A percentile compares a stretch with the other conserved stretches of the same genome.
Conservation (phyloP, 1,284 basidiomycete species). For the Cutaneotrichosporon spelunceum region DNA sequence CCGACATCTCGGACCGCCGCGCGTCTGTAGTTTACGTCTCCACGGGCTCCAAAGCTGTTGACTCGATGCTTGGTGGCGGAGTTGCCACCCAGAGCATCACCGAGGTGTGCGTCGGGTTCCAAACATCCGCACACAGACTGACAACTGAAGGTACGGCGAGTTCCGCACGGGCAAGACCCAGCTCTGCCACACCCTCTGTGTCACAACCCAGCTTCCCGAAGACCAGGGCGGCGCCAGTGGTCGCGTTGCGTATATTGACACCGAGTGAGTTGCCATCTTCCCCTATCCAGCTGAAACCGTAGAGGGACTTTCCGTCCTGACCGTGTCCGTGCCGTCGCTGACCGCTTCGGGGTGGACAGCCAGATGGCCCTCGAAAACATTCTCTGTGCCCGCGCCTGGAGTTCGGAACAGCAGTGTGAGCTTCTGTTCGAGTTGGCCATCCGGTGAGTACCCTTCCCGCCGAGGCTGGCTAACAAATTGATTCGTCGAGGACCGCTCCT, state of each 20-base stretch:
- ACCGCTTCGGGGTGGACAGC: constrained; percentile 82
- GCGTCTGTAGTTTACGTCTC: constrained; percentile 73
- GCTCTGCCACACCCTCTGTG: constrained; percentile 86
- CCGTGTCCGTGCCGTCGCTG: constrained; percentile 80
- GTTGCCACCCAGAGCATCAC: constrained; percentile 86
- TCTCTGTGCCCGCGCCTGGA: constrained; percentile 46
- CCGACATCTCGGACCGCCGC: constrained; percentile 81
- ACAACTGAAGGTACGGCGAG: constrained; percentile 34
- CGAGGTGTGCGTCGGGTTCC: constrained; percentile 56
- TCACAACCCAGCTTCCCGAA: constrained; percentile 77
- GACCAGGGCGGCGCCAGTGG: constrained; percentile 86
- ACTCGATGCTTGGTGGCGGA: constrained; percentile 80
- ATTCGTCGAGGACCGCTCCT: constrained; percentile 51
- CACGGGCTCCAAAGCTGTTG: constrained; percentile 86
- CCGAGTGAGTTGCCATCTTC: constrained; percentile 58
- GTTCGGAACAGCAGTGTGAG: constrained; percentile 49
- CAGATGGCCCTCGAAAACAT: constrained; percentile 71
- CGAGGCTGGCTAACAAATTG: constrained; percentile 22
- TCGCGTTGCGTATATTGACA: constrained; percentile 91
- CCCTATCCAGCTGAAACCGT: constrained; percentile 22
- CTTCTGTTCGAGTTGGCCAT: constrained; percentile 48
- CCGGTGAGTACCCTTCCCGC: constrained; percentile 29
- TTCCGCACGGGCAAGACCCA: constrained; percentile 72
- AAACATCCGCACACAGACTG: constrained; percentile 60
- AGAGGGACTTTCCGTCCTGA: constrained; percentile 89